Conservation (phyloP, 192 early-diverging fungal genomes). For the Fimicolochytrium jonesii region DNA sequence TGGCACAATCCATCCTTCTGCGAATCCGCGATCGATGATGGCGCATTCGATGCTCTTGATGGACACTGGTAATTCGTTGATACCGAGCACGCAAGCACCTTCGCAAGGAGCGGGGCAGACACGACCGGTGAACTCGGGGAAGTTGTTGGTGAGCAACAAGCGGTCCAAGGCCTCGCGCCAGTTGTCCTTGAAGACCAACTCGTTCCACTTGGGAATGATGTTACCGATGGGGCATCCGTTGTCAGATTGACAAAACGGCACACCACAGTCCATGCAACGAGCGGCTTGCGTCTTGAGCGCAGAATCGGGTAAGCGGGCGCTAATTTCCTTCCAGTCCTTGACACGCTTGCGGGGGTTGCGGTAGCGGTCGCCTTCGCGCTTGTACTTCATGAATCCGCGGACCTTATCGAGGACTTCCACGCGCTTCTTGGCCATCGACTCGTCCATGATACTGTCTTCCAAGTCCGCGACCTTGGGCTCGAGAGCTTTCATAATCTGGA, state of each 20-base stretch:
- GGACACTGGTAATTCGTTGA: slow-evolving; percentile 89
- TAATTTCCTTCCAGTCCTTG: slow-evolving; percentile 94
- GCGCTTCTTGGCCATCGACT: slow-evolving; percentile 65
- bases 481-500: too few relatives aligned
- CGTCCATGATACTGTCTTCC: slow-evolving; percentile 84
- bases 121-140: slow-evolving; percentile 99
- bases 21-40: slow-evolving; percentile 96
- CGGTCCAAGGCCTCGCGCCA: slow-evolving; percentile 95
- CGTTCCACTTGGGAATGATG: slow-evolving; percentile 99
- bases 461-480: slow-evolving; percentile 77
- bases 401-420: slow-evolving; percentile 84
- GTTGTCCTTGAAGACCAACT: slow-evolving; percentile 91
- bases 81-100: slow-evolving; percentile 92
- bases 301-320: slow-evolving; percentile 71
- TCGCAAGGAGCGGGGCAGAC: slow-evolving; percentile 98
- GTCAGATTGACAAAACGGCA: slow-evolving; percentile 97
- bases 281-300: slow-evolving; percentile 91
- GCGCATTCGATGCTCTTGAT: slow-evolving; percentile 98
- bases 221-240: slow-evolving; percentile 98
- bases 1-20: slow-evolving; percentile 96
- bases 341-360: slow-evolving; percentile 76
- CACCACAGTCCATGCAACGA: slow-evolving; percentile 91
- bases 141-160: slow-evolving; percentile 96
- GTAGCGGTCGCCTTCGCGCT: slow-evolving; percentile 81
- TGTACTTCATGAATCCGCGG: slow-evolving; percentile 93